These are phyloP conservation scores for Pestalotiopsis sp. DNA, from an alignment of 2,329 filamentous ascomycete genomes.

Conservation along the genomic window DNA sequence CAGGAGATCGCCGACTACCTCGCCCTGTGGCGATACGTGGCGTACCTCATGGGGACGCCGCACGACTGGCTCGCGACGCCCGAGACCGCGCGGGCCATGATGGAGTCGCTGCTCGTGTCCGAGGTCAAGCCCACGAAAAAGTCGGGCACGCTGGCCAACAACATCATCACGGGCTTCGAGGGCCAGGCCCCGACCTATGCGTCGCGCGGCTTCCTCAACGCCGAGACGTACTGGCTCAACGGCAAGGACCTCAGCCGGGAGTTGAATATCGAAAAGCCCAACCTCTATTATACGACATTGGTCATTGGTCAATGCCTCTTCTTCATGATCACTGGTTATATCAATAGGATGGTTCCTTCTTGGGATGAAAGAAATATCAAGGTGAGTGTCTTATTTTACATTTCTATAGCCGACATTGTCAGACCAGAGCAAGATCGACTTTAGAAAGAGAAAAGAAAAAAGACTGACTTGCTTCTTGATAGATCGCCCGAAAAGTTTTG, in stretches of 20 bases:
- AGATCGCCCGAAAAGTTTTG: conserved; percentile 55
- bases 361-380: conserved; percentile 53
- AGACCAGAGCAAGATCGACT: not conserved
- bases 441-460: not conserved
- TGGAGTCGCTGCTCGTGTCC: conserved; percentile 68
- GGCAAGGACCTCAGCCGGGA: conserved; percentile 63
- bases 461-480: conserved; percentile 15
- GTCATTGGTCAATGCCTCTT: conserved; percentile 69
- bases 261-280: conserved; percentile 60
- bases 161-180: conserved; percentile 72
- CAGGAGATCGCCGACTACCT: conserved; percentile 71
- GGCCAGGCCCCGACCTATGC: conserved; percentile 67
- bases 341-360: conserved; percentile 37
- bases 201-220: conserved; percentile 68
- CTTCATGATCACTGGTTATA: conserved; percentile 59
- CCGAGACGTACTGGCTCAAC: conserved; percentile 71
- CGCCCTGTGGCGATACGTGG: conserved; percentile 77
- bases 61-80: conserved; percentile 61
- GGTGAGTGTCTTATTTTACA: conserved; percentile 28
- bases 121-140: conserved; percentile 69
- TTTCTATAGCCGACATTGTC: too few relatives aligned
- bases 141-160: conserved; percentile 69
- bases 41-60: conserved; percentile 71
- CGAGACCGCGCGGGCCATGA: conserved; percentile 58
- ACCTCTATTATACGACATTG: conserved; percentile 59